Percentiles rank a stretch among this genome's conserved stretches.
Conservation (phyloP, 2,329 filamentous ascomycete genomes). For the Pseudogymnoascus verrucosus region DNA sequence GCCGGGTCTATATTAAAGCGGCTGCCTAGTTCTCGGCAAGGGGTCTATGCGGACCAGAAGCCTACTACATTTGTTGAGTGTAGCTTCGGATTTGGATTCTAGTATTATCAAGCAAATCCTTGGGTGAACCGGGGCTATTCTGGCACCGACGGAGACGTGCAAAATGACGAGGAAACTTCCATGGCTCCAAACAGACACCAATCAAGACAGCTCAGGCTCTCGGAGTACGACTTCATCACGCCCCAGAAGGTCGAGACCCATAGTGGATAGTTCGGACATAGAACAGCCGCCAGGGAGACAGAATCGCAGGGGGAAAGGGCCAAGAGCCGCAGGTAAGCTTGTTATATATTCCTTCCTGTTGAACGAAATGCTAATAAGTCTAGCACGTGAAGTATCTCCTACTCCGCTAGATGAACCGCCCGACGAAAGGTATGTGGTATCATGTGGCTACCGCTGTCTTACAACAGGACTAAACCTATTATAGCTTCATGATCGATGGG, state of each 20-base stretch:
- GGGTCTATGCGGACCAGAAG: background rate
- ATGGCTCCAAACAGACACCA: background rate
- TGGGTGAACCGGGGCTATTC: background rate
- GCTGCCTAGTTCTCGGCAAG: background rate
- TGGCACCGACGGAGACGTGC: background rate
- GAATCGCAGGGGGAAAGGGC: background rate
- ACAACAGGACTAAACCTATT: background rate
- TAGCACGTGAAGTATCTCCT: background rate
- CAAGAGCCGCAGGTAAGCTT: background rate
- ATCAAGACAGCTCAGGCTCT: background rate
- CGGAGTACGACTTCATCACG: background rate
- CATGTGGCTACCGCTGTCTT: background rate
- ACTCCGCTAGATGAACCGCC: background rate
- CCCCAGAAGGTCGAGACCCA: background rate
- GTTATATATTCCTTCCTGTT: background rate
- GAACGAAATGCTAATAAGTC: background rate
- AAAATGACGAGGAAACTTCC: conserved; percentile 3
- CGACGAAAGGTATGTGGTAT: background rate
- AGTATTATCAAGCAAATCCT: background rate
- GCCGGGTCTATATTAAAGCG: too few relatives aligned
- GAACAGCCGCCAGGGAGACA: background rate
- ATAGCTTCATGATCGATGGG: conserved; percentile 49
- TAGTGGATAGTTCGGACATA: conserved; percentile 3
- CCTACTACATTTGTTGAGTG: background rate
- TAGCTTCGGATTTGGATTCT: background rate